These are phyloP conservation scores for Erodium moschatum DNA, from an alignment of 441 rosid species.

Conservation along the genomic window DNA sequence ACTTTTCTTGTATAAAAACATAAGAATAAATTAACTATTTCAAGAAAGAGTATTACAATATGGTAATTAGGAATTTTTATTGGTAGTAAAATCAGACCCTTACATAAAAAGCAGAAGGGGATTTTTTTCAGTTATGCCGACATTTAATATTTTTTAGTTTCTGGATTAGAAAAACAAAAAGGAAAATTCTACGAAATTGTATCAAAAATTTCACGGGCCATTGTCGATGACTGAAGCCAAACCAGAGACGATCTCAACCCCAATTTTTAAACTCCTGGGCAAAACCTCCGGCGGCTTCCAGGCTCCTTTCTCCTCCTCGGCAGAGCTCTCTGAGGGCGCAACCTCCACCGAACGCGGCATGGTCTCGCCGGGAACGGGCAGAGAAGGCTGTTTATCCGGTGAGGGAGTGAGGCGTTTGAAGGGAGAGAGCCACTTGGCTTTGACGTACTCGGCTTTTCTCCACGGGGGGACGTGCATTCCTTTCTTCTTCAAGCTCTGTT, in stretches of 20 bases:
- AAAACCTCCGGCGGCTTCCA: conserved; percentile 38
- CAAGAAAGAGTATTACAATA: too few relatives aligned
- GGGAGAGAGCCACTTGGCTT: conserved; percentile 51
- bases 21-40: too few relatives aligned
- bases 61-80: too few relatives aligned
- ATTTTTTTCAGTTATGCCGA: too few relatives aligned
- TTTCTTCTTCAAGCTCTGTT: conserved; percentile 67
- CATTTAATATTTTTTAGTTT: too few relatives aligned
- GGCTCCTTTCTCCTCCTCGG: conserved; percentile 18
- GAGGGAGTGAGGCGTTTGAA: conserved; percentile 28
- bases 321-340: too few relatives aligned
- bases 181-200: neutral
- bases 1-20: too few relatives aligned
- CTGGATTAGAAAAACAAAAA: neutral
- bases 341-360: too few relatives aligned
- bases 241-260: conserved; percentile 30
- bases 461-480: conserved; percentile 79
- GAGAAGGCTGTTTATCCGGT: neutral
- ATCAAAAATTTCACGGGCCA: conserved; percentile 26
- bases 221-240: conserved; percentile 44
- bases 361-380: neutral
- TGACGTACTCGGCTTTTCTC: conserved; percentile 38
- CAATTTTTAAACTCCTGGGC: conserved; percentile 27
- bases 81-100: conserved; percentile 28
- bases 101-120: too few relatives aligned